phyloP scores from a whole-genome alignment of 306 rosid genomes.

The Hylodesmum podocarpum region DNA sequence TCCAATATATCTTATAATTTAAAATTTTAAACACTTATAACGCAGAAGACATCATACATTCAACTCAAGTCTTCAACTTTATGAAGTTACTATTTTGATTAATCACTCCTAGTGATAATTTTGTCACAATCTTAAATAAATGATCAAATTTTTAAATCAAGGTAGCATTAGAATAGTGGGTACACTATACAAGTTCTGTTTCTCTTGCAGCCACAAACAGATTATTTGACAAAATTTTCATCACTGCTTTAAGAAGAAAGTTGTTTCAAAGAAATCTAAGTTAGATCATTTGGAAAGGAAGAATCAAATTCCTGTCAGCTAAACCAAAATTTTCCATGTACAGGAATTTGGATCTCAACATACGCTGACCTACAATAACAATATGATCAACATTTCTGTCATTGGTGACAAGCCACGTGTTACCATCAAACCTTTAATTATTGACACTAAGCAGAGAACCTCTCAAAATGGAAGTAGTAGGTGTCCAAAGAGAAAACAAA shows the following conservation, averaged over 20 bases:
- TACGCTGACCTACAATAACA: slow-evolving; percentile 31
- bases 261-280: slow-evolving; percentile 8
- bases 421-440: slow-evolving; percentile 26
- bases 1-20: too few species aligned
- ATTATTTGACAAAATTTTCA: neutral
- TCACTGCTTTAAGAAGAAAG: slow-evolving; percentile 22
- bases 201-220: neutral
- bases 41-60: too few species aligned
- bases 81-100: too few species aligned
- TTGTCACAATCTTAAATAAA: neutral
- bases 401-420: slow-evolving; percentile 42
- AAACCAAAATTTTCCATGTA: slow-evolving; percentile 31
- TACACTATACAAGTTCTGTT: neutral
- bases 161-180: neutral
- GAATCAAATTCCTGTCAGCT: slow-evolving; percentile 42
- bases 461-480: slow-evolving; percentile 28
- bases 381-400: neutral
- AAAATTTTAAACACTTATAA: too few species aligned
- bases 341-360: slow-evolving; percentile 38
- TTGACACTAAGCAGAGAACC: slow-evolving; percentile 33
- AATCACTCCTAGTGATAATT: neutral
- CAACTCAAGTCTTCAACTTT: too few species aligned
- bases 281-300: slow-evolving; percentile 25
- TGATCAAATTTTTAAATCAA: neutral
- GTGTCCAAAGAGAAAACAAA: slow-evolving; percentile 22